Base-by-base conservation (phyloP, 2,329 filamentous ascomycete species). In the Fusarium palustre region DNA sequence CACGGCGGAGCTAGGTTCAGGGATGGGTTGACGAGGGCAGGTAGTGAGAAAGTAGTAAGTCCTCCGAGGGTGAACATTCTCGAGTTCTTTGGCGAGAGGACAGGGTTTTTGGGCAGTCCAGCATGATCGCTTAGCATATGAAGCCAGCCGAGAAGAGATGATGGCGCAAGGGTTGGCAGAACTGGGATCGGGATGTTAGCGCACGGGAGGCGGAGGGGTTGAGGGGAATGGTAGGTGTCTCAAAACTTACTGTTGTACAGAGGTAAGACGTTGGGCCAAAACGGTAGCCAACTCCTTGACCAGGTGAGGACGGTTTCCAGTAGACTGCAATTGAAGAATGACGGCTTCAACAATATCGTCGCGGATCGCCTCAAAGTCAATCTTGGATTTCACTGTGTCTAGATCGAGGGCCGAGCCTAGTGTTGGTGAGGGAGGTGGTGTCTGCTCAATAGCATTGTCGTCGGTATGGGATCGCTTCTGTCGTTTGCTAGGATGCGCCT, bases 41-140 rank as follows among this genome's bases (percentile, higher is more conserved):
- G 92, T 97, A 39, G 93, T 97, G 64, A 99, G 88, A 82, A 94
- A 98, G 82, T 97, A 98, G 84, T 97, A 98, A 47, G 97, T 94
- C 80, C 96, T 93, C 77, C 95, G 92, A 22, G 96, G 96, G 78
- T 98, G 95, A 42, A 95, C 91, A 41, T 92, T 90, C 78, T 97
- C 93, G 56, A 97, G 88, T 80, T 97, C 93, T 82, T 98, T 98
- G 53, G 92, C 93, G 57, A 98, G 83, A 5, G 96, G 95, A 80
- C 96, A 98, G 55, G 92, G 93, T 52, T 91, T 86, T 53, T 90
- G 82, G 10, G 91, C 88, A 30, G 89, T 92, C 94, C 92, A 93
- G 71, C 88, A 92, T 56, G 92, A 82, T 71, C 96, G 92, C 83
- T 97, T 97, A 76, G 97, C 86, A 81, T 97, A 99, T 34, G 92